Evolutionary conservation across 177 flowering plant genomes (phyloP), one percentile per base, ranked within the genome.

Genomic region (Vitis hybrid): DNA sequence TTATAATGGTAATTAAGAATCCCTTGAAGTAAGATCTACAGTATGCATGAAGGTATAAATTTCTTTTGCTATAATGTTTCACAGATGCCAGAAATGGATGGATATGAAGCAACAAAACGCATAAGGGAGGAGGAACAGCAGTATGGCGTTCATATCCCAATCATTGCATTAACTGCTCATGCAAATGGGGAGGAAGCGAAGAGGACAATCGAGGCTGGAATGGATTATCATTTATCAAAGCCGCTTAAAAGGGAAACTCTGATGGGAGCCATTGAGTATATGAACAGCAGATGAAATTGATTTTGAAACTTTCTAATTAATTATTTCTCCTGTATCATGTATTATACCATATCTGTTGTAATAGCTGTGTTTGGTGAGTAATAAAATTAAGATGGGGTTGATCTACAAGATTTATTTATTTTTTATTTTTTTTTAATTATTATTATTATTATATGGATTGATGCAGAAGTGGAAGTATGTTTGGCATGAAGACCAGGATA

Each of bases 21-120:
- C 45, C 45, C 45, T 34, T 34, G 7, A 5, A 23, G 45, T 0
- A 34, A 6, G 54, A 19, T 39, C 11, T 34, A 51, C 12, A 19
- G 26, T 23, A 23, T 23, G 26, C 26, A 23, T 34, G 8, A 6
- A n/a, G 60, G 60, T 55, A 11, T 15, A 21, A 18, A 26, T 50
- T 17, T 30, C 52, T 64, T 26, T 5, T n/a, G 32, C 7, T 54
- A 12, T 51, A 10, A 60, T 45, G 7, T 62, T 60, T 23, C 2
- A 26, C 73, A 93, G 97, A 91, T 93, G 98, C 91, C 92, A 3
- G 51, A 56, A 11, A 88, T 88, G 96, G 64, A 87, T 74, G 98
- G 97, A 0, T 88, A 61, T 56, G 89, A 90, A 74, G 98, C 98
- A 61, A 85, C 95, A 4, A 76, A 70, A 51, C 69, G 68, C 50